A percentile compares a stretch with the other conserved stretches of the same genome.
These are phyloP conservation scores for Dendrobium officinale DNA, from an alignment of 106 monocot species.

Conservation along the genomic window DNA sequence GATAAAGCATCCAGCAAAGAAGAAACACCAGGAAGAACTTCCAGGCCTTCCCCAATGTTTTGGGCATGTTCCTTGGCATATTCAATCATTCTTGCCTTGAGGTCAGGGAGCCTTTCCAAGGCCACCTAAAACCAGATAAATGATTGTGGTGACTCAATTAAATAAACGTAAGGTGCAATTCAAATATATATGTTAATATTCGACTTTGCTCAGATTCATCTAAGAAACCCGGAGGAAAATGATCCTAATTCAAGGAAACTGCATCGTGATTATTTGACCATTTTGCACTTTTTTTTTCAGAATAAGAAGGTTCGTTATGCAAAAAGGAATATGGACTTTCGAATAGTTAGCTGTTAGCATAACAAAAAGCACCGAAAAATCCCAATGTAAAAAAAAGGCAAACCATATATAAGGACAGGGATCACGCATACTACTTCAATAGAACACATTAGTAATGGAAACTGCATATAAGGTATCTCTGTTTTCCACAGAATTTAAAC, in stretches of 20 bases:
- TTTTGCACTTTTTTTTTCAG: no score
- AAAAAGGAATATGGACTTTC: neutral
- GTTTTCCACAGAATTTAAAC: neutral
- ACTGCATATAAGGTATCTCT: neutral
- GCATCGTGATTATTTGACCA: no score
- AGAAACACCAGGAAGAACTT: conserved; percentile 47
- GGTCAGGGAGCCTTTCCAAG: conserved; percentile 33
- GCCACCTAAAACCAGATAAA: conserved; percentile 19
- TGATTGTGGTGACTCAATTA: neutral
- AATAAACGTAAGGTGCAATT: neutral
- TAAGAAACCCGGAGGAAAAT: no score
- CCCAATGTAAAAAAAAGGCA: neutral
- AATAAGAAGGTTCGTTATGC: no score
- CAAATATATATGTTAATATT: neutral
- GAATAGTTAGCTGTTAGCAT: neutral
- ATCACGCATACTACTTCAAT: neutral
- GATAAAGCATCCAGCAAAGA: conserved; percentile 41
- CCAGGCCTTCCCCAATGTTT: conserved; percentile 33
- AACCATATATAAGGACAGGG: neutral
- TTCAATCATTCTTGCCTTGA: conserved; percentile 46
- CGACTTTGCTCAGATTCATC: no score
- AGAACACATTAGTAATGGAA: neutral
- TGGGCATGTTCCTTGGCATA: conserved; percentile 37
- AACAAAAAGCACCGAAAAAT: neutral
- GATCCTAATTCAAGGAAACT: no score